Percentiles rank a stretch among this genome's conserved stretches.
Evolutionary conservation across 805 yeast species (phyloP).

Genomic region (Zygosaccharomyces pseudorouxii): DNA sequence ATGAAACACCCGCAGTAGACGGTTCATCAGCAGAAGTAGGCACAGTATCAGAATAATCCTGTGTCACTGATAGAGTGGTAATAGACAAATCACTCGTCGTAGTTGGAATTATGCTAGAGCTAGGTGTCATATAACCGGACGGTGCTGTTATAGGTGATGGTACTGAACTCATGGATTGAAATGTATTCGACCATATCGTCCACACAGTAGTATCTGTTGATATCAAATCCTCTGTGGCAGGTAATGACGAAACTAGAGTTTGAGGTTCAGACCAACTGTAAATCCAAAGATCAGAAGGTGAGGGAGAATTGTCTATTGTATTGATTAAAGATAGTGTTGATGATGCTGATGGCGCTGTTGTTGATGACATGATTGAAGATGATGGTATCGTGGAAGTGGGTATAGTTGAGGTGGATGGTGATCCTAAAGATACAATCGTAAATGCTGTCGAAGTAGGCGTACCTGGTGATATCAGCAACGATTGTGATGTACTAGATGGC

Average conservation of each 20-base stretch:
- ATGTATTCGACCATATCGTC: background rate
- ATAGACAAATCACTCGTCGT: background rate
- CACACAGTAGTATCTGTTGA: background rate
- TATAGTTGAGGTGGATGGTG: background rate
- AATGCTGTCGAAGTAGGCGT: background rate
- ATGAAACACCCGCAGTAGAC: background rate
- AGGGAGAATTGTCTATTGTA: background rate
- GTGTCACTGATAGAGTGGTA: background rate
- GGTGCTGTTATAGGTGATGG: background rate
- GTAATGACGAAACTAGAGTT: background rate
- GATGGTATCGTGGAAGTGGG: background rate
- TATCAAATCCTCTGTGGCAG: background rate
- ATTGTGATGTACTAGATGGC: background rate
- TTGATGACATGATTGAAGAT: no score
- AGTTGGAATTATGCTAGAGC: background rate
- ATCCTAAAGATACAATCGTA: background rate
- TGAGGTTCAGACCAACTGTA: background rate
- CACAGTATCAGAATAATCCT: no score
- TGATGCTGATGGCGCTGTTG: background rate
- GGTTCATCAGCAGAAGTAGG: background rate
- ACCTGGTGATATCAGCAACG: background rate
- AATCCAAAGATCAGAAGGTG: background rate
- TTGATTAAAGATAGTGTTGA: background rate
- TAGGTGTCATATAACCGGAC: background rate
- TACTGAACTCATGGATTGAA: background rate